A percentile compares a stretch with the other conserved stretches of the same genome.
Conservation (phyloP, 225 moss, liverwort and hornwort species). For the Lunularia cruciata region DNA sequence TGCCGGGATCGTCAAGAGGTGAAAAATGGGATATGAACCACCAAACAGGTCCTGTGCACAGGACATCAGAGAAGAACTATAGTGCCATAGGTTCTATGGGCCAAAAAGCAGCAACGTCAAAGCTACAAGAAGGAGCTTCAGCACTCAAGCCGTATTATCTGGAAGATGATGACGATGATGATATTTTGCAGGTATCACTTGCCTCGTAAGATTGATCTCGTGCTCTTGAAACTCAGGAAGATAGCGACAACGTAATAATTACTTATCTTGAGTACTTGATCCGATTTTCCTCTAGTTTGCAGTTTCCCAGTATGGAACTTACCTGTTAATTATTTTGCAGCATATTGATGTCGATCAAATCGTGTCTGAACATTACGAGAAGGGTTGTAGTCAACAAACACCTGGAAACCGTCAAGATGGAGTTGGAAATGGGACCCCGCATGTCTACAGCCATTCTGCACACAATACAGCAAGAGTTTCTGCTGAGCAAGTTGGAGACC, state of each 20-base stretch:
- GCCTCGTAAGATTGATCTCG: background rate
- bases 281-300: too few relatives aligned
- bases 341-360: slow-evolving; percentile 93
- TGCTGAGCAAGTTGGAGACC: slow-evolving; percentile 11
- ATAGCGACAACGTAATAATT: too few relatives aligned
- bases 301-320: too few relatives aligned
- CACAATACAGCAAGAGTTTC: background rate
- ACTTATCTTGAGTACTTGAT: too few relatives aligned
- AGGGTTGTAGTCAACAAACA: slow-evolving; percentile 67
- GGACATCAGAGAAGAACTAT: background rate
- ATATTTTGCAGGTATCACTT: slow-evolving; percentile 65
- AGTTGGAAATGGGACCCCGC: slow-evolving; percentile 4
- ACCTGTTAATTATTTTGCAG: slow-evolving; percentile 34
- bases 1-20: background rate
- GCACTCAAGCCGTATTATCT: slow-evolving; percentile 36
- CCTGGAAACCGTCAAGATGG: slow-evolving; percentile 29
- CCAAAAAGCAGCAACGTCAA: slow-evolving; percentile 20
- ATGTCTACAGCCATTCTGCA: background rate
- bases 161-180: slow-evolving; percentile 66
- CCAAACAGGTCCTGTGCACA: background rate
- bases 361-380: slow-evolving; percentile 89
- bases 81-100: background rate
- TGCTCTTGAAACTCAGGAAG: too few relatives aligned
- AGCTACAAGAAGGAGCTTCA: slow-evolving; percentile 34
- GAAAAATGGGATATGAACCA: background rate